phyloP scores from a whole-genome alignment of 768 basidiomycete genomes.

The Hericium alpestre region DNA sequence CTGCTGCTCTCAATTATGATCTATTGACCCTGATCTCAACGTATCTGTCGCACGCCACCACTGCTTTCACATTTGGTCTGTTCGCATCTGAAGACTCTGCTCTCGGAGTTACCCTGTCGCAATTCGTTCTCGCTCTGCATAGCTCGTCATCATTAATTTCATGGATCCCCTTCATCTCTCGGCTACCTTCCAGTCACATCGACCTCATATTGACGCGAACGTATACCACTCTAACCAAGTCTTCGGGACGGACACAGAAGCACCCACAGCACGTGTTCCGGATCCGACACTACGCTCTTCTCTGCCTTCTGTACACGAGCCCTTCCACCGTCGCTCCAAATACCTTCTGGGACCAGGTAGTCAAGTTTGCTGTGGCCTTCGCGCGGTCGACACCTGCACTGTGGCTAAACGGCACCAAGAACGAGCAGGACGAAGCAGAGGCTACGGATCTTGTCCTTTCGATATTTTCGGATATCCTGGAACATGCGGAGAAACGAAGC shows the following conservation, averaged over 20 bases:
- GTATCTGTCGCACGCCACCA: constrained; percentile 47
- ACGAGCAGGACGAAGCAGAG: neutral
- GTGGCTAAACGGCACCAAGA: neutral
- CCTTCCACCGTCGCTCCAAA: constrained; percentile 36
- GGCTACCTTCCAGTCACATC: constrained; percentile 40
- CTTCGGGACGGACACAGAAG: constrained; percentile 7
- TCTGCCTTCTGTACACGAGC: constrained; percentile 37
- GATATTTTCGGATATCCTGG: constrained; percentile 35
- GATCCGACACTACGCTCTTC: constrained; percentile 34
- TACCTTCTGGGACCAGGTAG: constrained; percentile 63
- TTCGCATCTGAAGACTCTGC: neutral
- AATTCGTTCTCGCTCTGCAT: constrained; percentile 24
- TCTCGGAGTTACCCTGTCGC: constrained; percentile 3
- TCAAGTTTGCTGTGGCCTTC: constrained; percentile 38
- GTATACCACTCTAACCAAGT: constrained; percentile 41
- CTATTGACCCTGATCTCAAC: constrained; percentile 48
- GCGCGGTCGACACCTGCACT: constrained; percentile 11
- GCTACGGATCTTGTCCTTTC: constrained; percentile 25
- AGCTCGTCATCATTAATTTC: constrained; percentile 30
- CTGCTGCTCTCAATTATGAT: constrained; percentile 18
- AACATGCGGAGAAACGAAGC: constrained; percentile 25
- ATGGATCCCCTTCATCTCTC: constrained; percentile 40
- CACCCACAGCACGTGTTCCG: constrained; percentile 21
- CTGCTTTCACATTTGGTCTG: constrained; percentile 17
- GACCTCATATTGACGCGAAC: constrained; percentile 50